A percentile compares a stretch with the other conserved stretches of the same genome.
Evolutionary conservation across 306 rosid genomes (phyloP).

Genomic region (Delonix regia): DNA sequence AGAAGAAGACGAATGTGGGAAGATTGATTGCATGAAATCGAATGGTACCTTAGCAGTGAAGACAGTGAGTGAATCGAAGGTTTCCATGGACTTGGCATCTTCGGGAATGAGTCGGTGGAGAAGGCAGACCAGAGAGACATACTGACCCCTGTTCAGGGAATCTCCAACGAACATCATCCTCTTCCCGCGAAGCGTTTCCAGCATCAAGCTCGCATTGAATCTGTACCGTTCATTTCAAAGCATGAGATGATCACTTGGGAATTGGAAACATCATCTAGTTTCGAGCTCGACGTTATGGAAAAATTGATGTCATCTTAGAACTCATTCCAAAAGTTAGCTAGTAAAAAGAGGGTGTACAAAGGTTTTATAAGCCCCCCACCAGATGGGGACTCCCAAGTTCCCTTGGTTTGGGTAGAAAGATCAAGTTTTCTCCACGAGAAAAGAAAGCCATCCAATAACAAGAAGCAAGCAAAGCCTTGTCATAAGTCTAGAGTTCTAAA

Average conservation of each 20-base stretch:
- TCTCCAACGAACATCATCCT: slow-evolving; percentile 96
- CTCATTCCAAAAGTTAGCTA: too few relatives aligned
- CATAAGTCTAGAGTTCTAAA: too few relatives aligned
- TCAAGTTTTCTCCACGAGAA: too few relatives aligned
- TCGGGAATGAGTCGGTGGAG: slow-evolving; percentile 79
- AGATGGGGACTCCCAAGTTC: too few relatives aligned
- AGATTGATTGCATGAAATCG: background rate
- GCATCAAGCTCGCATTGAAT: slow-evolving; percentile 86
- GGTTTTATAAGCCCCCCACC: too few relatives aligned
- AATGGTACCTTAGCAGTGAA: slow-evolving; percentile 80
- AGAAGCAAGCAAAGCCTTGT: too few relatives aligned
- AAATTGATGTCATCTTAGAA: too few relatives aligned
- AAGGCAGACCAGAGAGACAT: slow-evolving; percentile 90
- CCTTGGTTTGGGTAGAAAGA: too few relatives aligned
- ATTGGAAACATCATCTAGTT: background rate
- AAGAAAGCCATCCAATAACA: too few relatives aligned
- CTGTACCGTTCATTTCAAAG: slow-evolving; percentile 39
- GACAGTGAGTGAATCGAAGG: slow-evolving; percentile 83
- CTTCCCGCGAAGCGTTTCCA: slow-evolving; percentile 91
- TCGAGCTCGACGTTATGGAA: too few relatives aligned
- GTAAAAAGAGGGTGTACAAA: too few relatives aligned
- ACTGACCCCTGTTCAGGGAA: slow-evolving; percentile 89
- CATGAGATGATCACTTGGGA: background rate
- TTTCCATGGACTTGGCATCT: slow-evolving; percentile 84
- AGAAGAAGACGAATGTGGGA: background rate